Evolutionary conservation across 2,329 filamentous ascomycete species (phyloP), one percentile per base, ranked within the genome.

Genomic region (Macroventuria anomochaeta): DNA sequence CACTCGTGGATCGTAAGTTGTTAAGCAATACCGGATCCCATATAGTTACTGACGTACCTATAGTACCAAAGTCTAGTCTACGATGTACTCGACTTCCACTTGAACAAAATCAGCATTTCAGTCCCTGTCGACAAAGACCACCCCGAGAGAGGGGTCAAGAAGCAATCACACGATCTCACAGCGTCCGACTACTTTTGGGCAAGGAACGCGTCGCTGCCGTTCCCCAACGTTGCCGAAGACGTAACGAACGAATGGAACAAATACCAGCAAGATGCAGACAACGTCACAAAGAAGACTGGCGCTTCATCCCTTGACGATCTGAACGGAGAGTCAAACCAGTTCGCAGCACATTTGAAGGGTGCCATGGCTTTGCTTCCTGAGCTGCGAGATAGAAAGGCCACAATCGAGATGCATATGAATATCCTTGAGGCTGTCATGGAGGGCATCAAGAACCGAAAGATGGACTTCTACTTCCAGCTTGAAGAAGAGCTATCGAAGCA

Each of bases 101-200:
- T 97, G 32, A 99, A 97, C 73, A 88, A 93, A 29, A 97, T 99
- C 63, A 97, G 91, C 1, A 89, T 99, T 37, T 91, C 96, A 70
- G 87, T 88, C 0, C 88, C 90, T 5, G 80, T 87, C 7, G 93
- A 97, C 58, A 90, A 96, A 59, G 81, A 82, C 32, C 88, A 91
- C 60, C 87, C 88, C 0, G 80, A 84, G 23, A 93, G 88, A 70
- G 89, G 89, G 0, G 84, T 80, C n/a, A 87, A 86, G 1, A 96
- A 95, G 74, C 93, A 93, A 73, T 84, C 89, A 0, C 99, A 97
- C 69, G 95, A 99, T 68, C 79, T 99, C 33, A 93, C 86, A 26
- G 83, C 91, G 25, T 95, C 86, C 60, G 95, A 99, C 75, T 97
- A 96, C 75, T 99, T 99, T 79, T 99, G 95, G 95, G 85, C 88